A percentile compares a stretch with the other conserved stretches of the same genome.
These are phyloP conservation scores for Zygoascus flipseniorum DNA, from an alignment of 805 yeast genomes.

Conservation along the genomic window DNA sequence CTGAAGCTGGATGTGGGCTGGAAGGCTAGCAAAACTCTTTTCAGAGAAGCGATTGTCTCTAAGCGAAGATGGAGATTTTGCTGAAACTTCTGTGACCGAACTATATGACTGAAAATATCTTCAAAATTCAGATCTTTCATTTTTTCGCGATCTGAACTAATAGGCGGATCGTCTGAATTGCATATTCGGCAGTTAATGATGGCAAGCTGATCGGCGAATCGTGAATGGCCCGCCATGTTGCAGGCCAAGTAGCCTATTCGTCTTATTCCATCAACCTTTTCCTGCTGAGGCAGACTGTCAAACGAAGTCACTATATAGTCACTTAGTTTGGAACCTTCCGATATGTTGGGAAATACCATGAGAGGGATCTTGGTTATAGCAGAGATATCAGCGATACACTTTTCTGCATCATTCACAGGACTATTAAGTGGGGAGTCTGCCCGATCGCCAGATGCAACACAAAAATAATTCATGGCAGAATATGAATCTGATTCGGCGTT, in stretches of 20 bases:
- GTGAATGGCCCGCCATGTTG: neutral
- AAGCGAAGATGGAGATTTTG: constrained; percentile 6
- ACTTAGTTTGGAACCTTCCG: neutral
- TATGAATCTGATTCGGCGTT: neutral
- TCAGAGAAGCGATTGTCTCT: constrained; percentile 8
- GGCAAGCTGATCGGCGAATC: neutral
- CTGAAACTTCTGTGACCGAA: constrained; percentile 9
- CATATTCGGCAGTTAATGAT: neutral
- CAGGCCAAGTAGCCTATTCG: constrained; percentile 5
- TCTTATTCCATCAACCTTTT: neutral
- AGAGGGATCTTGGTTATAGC: neutral
- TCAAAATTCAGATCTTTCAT: constrained; percentile 2
- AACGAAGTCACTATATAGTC: neutral
- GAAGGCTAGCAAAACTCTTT: constrained; percentile 7
- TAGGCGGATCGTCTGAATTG: neutral
- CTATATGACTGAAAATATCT: constrained; percentile 6
- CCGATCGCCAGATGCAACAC: neutral
- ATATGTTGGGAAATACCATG: neutral
- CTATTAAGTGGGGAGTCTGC: neutral
- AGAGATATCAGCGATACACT: neutral
- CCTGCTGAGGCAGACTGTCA: neutral
- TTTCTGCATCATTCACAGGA: neutral
- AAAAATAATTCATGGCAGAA: neutral
- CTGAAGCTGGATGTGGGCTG: constrained; percentile 4
- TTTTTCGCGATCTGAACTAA: neutral